These are phyloP conservation scores for Lasiodiplodia sp. DNA, from an alignment of 2,329 filamentous ascomycete genomes.

Conservation along the genomic window DNA sequence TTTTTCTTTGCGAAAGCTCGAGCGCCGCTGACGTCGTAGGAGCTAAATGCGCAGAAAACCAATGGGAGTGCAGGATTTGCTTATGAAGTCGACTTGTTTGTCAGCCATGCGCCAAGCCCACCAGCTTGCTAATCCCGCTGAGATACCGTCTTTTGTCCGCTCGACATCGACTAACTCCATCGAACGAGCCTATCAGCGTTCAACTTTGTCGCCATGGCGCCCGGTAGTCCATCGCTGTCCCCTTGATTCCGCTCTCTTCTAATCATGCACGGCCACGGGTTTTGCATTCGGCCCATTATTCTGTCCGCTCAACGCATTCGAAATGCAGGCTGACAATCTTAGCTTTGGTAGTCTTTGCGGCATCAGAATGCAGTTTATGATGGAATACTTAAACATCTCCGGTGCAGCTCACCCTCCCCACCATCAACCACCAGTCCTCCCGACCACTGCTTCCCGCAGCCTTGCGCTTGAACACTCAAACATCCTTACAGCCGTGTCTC, in stretches of 20 bases:
- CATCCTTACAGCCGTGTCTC: not conserved
- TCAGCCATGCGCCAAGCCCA: conserved; percentile 13
- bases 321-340: conserved; percentile 8
- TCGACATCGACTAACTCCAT: not conserved
- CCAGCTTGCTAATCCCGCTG: conserved; percentile 18
- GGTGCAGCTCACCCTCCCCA: not conserved
- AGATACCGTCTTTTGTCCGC: conserved; percentile 20
- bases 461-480: not conserved
- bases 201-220: not conserved
- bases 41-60: not conserved
- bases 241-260: not conserved
- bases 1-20: not conserved
- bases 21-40: not conserved
- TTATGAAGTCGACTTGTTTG: not conserved
- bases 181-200: not conserved
- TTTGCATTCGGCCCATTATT: not conserved
- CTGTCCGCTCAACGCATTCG: conserved; percentile 10
- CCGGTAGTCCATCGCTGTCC: not conserved
- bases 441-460: not conserved
- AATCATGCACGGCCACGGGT: not conserved
- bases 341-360: not conserved
- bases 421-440: not conserved
- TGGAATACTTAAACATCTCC: not conserved
- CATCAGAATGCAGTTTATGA: not conserved
- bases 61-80: not conserved